These are phyloP conservation scores for Ogataea neopini DNA, from an alignment of 805 yeast genomes.

Conservation along the genomic window DNA sequence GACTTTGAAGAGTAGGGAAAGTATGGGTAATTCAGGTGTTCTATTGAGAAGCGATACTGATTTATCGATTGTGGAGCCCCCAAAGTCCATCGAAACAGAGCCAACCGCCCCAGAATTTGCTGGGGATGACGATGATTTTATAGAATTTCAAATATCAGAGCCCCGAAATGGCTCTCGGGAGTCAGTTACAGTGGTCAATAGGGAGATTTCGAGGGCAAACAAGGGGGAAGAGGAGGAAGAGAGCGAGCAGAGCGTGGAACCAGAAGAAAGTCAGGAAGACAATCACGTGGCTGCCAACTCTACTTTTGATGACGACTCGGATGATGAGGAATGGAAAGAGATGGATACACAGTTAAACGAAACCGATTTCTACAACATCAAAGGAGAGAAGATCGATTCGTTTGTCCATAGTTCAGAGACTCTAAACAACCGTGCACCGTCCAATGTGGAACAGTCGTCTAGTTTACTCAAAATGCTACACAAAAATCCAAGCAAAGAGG, in stretches of 20 bases:
- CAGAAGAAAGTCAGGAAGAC: no score
- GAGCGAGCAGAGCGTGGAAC: no score
- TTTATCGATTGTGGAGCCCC: conserved; percentile 5
- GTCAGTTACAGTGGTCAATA: conserved; percentile 23
- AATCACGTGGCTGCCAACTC: no score
- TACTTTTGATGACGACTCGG: conserved; percentile 20
- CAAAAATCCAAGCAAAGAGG: conserved; percentile 9
- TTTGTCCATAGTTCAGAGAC: conserved; percentile 34
- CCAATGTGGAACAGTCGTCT: neutral
- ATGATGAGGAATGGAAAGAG: conserved; percentile 70
- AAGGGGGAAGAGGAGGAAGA: no score
- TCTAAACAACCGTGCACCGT: conserved; percentile 8
- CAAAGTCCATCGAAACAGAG: neutral
- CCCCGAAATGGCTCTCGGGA: conserved; percentile 19
- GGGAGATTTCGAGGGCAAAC: conserved; percentile 16
- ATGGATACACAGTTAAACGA: conserved; percentile 80
- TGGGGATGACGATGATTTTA: conserved; percentile 26
- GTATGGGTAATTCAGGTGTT: neutral
- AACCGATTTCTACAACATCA: conserved; percentile 72
- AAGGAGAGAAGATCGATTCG: conserved; percentile 61
- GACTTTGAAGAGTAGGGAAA: conserved; percentile 7
- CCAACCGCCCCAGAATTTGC: neutral
- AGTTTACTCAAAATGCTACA: conserved; percentile 7
- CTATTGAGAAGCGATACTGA: conserved; percentile 10
- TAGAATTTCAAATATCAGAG: conserved; percentile 28